phyloP scores from a whole-genome alignment of 345 rosid species.

The Citrus trifoliata region DNA sequence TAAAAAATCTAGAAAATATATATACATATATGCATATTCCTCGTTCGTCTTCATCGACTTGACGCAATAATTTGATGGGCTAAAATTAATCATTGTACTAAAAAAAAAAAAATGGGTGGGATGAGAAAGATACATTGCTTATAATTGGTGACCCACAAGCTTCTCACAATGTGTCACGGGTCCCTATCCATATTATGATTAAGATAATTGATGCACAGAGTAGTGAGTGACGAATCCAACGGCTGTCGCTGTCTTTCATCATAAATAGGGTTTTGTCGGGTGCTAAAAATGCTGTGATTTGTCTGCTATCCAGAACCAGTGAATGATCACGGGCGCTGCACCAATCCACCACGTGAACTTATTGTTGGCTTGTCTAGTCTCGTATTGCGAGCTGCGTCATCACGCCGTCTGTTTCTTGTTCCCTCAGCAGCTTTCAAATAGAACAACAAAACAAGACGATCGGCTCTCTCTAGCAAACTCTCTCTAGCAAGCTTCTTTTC shows the following conservation, averaged over 20 bases:
- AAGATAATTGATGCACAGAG: neutral
- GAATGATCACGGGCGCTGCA: constrained; percentile 30
- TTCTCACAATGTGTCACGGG: constrained; percentile 16
- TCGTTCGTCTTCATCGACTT: neutral
- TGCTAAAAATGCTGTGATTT: constrained; percentile 16
- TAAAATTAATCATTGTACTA: neutral
- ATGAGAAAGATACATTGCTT: neutral
- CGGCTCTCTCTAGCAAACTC: too few species aligned
- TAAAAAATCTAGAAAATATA: too few species aligned
- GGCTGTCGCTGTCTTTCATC: neutral
- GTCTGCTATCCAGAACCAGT: constrained; percentile 15
- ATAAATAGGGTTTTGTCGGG: constrained; percentile 20
- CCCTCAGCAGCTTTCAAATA: neutral
- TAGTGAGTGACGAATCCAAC: constrained; percentile 11
- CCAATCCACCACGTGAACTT: constrained; percentile 24
- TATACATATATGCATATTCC: neutral
- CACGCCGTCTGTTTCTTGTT: neutral
- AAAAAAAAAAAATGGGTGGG: neutral
- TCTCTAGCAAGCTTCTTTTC: too few species aligned
- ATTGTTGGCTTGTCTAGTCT: neutral
- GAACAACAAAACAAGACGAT: too few species aligned
- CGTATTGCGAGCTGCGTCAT: neutral
- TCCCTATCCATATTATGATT: neutral
- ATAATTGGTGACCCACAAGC: neutral
- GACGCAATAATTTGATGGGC: neutral